Percentiles rank a stretch among this genome's conserved stretches.
Evolutionary conservation across 2,329 filamentous ascomycete species (phyloP).

Genomic region (Fusarium begoniae): DNA sequence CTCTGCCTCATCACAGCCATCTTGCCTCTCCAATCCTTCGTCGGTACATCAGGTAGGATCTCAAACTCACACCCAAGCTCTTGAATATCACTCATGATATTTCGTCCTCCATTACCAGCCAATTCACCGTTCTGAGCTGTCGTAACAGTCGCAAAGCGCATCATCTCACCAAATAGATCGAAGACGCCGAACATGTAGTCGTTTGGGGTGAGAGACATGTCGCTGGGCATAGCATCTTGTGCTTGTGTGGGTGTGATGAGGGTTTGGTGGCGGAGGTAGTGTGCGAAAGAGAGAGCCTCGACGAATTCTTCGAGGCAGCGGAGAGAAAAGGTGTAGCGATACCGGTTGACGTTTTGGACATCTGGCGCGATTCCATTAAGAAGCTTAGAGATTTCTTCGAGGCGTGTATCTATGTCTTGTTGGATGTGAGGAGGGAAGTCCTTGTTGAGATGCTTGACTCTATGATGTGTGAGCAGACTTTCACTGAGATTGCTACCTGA

Average conservation of each 20-base stretch:
- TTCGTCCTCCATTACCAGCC: slow-evolving; percentile 55
- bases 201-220: slow-evolving; percentile 75
- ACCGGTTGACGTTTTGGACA: slow-evolving; percentile 79
- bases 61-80: slow-evolving; percentile 81
- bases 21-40: slow-evolving; percentile 76
- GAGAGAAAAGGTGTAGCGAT: slow-evolving; percentile 83
- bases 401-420: slow-evolving; percentile 74
- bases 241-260: slow-evolving; percentile 76
- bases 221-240: slow-evolving; percentile 56
- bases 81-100: slow-evolving; percentile 83
- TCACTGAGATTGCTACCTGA: neutral
- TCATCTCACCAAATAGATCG: slow-evolving; percentile 94
- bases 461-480: slow-evolving; percentile 47
- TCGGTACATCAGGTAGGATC: slow-evolving; percentile 68
- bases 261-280: slow-evolving; percentile 83
- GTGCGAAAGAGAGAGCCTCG: slow-evolving; percentile 87
- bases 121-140: slow-evolving; percentile 77
- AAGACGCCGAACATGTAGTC: slow-evolving; percentile 94
- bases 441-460: slow-evolving; percentile 70
- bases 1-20: slow-evolving; percentile 85
- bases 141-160: slow-evolving; percentile 92
- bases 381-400: slow-evolving; percentile 74
- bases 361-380: slow-evolving; percentile 76
- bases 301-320: slow-evolving; percentile 94
- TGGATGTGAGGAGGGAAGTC: slow-evolving; percentile 74